Conservation (phyloP, 768 basidiomycete species). For the Amanita subjunquillea region DNA sequence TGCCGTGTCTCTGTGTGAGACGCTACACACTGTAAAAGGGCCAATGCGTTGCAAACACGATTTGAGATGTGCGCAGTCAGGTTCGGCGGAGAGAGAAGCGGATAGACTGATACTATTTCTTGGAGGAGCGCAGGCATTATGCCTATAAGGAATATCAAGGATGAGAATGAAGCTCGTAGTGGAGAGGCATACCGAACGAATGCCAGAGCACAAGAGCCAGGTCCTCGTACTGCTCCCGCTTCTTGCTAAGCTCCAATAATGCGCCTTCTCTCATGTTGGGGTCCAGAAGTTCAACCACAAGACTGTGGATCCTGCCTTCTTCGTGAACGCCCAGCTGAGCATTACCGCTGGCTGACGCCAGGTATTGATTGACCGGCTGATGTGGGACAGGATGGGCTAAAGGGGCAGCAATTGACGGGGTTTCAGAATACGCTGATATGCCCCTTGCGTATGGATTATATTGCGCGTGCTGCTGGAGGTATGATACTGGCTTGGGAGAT, state of each 20-base stretch:
- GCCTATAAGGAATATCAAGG: slow-evolving; percentile 37
- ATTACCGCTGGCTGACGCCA: slow-evolving; percentile 18
- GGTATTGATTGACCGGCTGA: slow-evolving; percentile 31
- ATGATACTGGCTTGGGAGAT: slow-evolving; percentile 51
- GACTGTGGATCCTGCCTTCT: slow-evolving; percentile 72
- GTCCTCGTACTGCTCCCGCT: slow-evolving; percentile 98
- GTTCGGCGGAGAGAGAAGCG: slow-evolving; percentile 87
- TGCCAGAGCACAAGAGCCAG: slow-evolving; percentile 97
- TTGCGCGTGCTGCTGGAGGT: slow-evolving; percentile 51
- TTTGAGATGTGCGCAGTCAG: slow-evolving; percentile 97
- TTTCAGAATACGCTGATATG: slow-evolving; percentile 46
- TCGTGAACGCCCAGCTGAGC: slow-evolving; percentile 32
- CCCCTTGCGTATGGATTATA: slow-evolving; percentile 51
- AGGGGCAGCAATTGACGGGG: slow-evolving; percentile 47
- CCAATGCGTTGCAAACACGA: slow-evolving; percentile 97
- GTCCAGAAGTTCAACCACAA: slow-evolving; percentile 84
- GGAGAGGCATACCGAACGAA: slow-evolving; percentile 65
- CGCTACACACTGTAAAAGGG: slow-evolving; percentile 95
- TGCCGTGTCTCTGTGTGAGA: slow-evolving; percentile 94
- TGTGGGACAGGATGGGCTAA: slow-evolving; percentile 50
- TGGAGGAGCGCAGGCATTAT: slow-evolving; percentile 97
- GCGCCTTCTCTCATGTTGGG: slow-evolving; percentile 80
- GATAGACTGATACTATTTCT: slow-evolving; percentile 98
- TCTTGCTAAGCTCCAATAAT: slow-evolving; percentile 93
- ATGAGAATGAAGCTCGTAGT: slow-evolving; percentile 7